phyloP scores from a whole-genome alignment of 2,329 filamentous ascomycete species.

The Daldinia eschscholtzii region DNA sequence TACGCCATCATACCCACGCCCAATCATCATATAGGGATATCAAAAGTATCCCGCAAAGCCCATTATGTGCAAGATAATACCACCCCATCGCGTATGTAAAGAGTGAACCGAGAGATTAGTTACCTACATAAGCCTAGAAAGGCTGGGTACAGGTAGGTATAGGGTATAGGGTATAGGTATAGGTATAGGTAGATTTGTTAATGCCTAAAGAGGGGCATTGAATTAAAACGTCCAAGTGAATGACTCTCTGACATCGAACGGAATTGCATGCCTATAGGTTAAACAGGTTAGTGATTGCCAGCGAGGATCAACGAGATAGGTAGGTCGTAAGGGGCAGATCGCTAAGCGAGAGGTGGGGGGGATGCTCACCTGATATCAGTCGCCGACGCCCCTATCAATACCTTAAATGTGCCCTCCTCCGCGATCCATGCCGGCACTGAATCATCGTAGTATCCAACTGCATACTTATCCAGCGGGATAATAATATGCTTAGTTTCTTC shows the following conservation, averaged over 20 bases:
- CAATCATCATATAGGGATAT: constrained; percentile 30
- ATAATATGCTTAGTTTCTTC: constrained; percentile 67
- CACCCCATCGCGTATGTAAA: constrained; percentile 23
- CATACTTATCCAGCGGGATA: constrained; percentile 62
- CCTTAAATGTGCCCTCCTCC: constrained; percentile 72
- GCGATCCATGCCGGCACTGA: constrained; percentile 71
- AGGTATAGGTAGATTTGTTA: neutral
- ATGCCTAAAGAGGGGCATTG: constrained; percentile 3
- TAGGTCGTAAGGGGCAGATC: constrained; percentile 12
- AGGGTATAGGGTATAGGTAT: too few relatives aligned
- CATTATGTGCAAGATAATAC: constrained; percentile 22
- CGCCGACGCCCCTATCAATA: constrained; percentile 72
- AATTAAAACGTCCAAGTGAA: constrained; percentile 74
- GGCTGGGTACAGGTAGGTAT: neutral
- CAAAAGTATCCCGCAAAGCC: constrained; percentile 13
- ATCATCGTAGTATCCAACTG: constrained; percentile 73
- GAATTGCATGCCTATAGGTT: constrained; percentile 58
- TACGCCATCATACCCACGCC: constrained; percentile 33
- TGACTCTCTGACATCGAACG: constrained; percentile 72
- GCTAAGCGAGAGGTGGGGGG: constrained; percentile 40
- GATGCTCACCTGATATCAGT: constrained; percentile 70
- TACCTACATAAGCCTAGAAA: neutral
- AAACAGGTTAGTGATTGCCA: constrained; percentile 40
- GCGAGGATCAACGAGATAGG: constrained; percentile 36
- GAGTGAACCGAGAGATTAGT: constrained; percentile 24